Evolutionary conservation across 345 rosid genomes (phyloP), one percentile per base, ranked within the genome.

Genomic region (Aethionema arabicum): DNA sequence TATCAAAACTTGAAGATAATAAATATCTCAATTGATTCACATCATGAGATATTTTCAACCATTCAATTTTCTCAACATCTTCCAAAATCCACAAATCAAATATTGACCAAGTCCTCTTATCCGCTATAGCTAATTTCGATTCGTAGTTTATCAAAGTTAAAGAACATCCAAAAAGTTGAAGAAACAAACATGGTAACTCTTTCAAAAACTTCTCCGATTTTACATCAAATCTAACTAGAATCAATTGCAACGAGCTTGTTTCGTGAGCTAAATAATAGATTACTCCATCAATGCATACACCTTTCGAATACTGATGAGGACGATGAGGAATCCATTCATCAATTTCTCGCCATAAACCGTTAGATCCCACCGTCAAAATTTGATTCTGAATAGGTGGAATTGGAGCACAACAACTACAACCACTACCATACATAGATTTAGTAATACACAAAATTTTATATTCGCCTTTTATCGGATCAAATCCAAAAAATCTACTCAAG

Each of bases 21-120:
- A n/a, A n/a, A n/a, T n/a, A n/a, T n/a, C n/a, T n/a, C n/a, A n/a
- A n/a, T n/a, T n/a, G n/a, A n/a, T n/a, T n/a, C n/a, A n/a, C n/a
- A n/a, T n/a, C n/a, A n/a, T n/a, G n/a, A n/a, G n/a, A n/a, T 56
- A 39, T 11, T 29, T 40, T 39, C 11, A 29, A 5, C 48, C 61
- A 56, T 29, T 40, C 10, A 11, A 38, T 7, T 40, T 40, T 40
- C 35, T 37, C 16, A 11, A 27, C 31, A 55, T 55, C 46, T 27
- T 56, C 37, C 61, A 56, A 56, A 8, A 40, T 30, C 62, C 62
- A 57, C 62, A 42, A 7, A 5, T 7, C 21, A 56, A 27, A 38
- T 39, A 35, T 4, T 0, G 4, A 2, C n/a, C n/a, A 0, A 7
- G 8, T 4, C 0, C 2, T 5, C 36, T 3, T 6, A 7, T 33